These are phyloP conservation scores for Auricularia sp. DNA, from an alignment of 768 basidiomycete genomes.

Conservation along the genomic window DNA sequence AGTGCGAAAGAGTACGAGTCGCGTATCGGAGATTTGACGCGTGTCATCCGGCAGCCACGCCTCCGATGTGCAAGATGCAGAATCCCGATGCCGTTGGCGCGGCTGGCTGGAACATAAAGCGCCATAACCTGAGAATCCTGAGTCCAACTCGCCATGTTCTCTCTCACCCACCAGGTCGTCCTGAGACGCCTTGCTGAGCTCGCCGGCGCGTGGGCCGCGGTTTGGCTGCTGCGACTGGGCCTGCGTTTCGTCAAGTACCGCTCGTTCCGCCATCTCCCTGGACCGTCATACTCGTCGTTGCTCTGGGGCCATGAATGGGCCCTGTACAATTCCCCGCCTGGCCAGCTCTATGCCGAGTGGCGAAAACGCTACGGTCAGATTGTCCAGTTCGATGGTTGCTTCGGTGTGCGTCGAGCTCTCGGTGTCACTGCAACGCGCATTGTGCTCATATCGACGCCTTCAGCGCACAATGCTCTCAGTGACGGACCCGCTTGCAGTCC, in stretches of 20 bases:
- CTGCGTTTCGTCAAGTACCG: constrained; percentile 2
- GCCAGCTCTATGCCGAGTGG: constrained; percentile 43
- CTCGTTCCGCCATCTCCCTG: constrained; percentile 33
- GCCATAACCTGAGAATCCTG: no score
- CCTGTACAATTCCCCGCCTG: constrained; percentile 45
- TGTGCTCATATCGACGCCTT: constrained; percentile 7
- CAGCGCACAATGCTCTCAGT: constrained; percentile 52
- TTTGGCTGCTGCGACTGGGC: background rate
- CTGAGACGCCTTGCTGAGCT: background rate
- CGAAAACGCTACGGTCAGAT: constrained; percentile 44
- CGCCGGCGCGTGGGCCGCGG: background rate
- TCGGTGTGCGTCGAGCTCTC: constrained; percentile 33
- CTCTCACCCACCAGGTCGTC: background rate
- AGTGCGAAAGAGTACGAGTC: no score
- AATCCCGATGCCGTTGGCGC: no score
- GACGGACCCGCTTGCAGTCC: constrained; percentile 43
- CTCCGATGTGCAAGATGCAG: no score
- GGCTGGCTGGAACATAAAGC: no score
- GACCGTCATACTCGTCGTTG: constrained; percentile 38
- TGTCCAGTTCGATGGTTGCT: constrained; percentile 45
- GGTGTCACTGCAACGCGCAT: background rate
- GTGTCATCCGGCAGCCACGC: no score
- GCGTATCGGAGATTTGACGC: no score
- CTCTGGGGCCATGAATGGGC: constrained; percentile 49
- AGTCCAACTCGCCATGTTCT: background rate